Evolutionary conservation across 768 basidiomycete species (phyloP), one percentile per base, ranked within the genome.

Genomic region (Lentinula sp.): DNA sequence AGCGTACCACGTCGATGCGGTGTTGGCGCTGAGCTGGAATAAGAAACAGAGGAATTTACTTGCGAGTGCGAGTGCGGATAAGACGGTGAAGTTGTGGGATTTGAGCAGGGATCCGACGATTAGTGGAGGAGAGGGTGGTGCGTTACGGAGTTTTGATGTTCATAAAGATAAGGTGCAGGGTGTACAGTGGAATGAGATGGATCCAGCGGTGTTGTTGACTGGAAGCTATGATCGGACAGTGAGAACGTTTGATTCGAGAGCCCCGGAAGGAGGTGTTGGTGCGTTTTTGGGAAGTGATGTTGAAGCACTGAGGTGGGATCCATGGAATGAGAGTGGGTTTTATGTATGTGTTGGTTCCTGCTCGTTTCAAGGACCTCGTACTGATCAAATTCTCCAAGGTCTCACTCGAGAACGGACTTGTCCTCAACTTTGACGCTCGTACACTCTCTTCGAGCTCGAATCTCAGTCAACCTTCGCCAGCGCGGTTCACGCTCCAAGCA

Each of bases 71-170:
- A 93, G 90, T 58, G 96, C 97, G 1, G 97, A 99, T 75, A 82
- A 86, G 57, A 98, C 96, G 0, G 93, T 99, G 63, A 99, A 99
- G 74, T 75, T 99, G 31, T 99, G 96, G 97, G 97, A 99, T 76
- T 79, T 99, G 58, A 88, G 81, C 42, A 81, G 92, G 13, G 81
- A 85, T 57, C 83, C 85, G 4, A 78, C 78, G 11, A 74, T 73
- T 65, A 80, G 76, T 43, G 37, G 45, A 10, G 77, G 84, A 57
- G 69, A 75, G 61, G 77, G 74, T 62, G 84, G 82, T 15, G 95
- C 95, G 23, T 83, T 98, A 67, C 81, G 93, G 61, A 94, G 89
- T 66, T 98, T 95, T 73, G 78, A 82, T 64, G 79, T 89, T 34
- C 93, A 95, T 71, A 91, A 86, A 70, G 95, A 97, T 73, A 98